These are phyloP conservation scores for Phytophthora melonis DNA, from an alignment of 352 stramenopile species.

Conservation along the genomic window DNA sequence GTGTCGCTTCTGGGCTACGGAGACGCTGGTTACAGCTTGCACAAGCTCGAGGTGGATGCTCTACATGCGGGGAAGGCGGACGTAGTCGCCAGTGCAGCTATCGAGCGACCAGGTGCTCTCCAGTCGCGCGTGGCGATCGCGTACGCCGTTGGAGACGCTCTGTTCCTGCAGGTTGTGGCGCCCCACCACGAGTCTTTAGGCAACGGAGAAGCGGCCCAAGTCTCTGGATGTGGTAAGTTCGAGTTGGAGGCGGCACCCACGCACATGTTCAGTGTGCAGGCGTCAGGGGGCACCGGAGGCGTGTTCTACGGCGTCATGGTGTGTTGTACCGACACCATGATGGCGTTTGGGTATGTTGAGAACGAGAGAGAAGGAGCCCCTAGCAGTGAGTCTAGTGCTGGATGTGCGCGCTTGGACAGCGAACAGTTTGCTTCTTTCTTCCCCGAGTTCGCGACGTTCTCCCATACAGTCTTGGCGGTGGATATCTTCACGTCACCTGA, in stretches of 20 bases:
- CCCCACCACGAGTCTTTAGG: constrained; percentile 12
- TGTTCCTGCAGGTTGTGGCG: constrained; percentile 44
- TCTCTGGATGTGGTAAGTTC: constrained; percentile 46
- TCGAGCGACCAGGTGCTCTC: constrained; percentile 41
- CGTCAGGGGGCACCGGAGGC: constrained; percentile 33
- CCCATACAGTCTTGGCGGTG: constrained; percentile 61
- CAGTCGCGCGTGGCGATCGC: constrained; percentile 58
- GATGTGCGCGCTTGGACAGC: constrained; percentile 59
- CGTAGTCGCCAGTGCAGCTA: constrained; percentile 57
- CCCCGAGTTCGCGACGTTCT: constrained; percentile 70
- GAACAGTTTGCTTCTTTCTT: constrained; percentile 79
- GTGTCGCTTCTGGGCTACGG: constrained; percentile 57
- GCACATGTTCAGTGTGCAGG: constrained; percentile 57
- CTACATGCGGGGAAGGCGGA: constrained; percentile 34
- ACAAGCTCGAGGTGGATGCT: constrained; percentile 47
- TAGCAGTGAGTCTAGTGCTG: constrained; percentile 4
- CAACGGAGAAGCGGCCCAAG: constrained; percentile 19
- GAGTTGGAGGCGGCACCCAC: constrained; percentile 65
- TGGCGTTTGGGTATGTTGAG: constrained; percentile 72
- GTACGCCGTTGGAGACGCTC: constrained; percentile 50
- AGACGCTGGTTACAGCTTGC: constrained; percentile 45
- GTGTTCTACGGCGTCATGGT: constrained; percentile 72
- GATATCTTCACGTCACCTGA: constrained; percentile 41
- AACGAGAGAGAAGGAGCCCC: constrained; percentile 25
- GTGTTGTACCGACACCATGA: constrained; percentile 64